Evolutionary conservation across 2,329 filamentous ascomycete species (phyloP), one percentile per base, ranked within the genome.

Genomic region (Ophiostoma piceae): DNA sequence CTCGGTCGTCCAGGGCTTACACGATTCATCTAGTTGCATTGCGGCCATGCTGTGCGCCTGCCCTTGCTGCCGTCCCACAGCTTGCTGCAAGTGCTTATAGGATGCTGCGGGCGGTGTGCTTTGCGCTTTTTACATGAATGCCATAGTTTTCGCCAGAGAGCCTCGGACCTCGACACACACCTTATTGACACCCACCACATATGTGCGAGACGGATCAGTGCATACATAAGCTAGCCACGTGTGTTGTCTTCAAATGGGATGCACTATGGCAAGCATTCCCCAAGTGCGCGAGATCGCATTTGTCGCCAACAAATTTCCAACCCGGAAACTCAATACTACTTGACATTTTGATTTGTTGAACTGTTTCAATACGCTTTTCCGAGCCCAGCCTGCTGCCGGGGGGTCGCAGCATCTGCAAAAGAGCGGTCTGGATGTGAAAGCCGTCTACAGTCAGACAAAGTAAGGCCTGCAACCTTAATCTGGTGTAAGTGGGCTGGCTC

Each of bases 81-180:
- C 60, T 32, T 68, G 69, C 66, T 66, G 66, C 69, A 66, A 66
- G 66, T 68, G 51, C 51, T 57, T 8, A 57, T 22, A 22, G 16
- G 51, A 12, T 57, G 19, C 2, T 54, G 66, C 41, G 39, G 54
- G 51, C 26, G 35, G 11, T 37, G 26, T 32, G n/a, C 22, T 32
- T 43, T 67, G 35, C 37, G 14, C 41, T 35, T 26, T 29, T 62
- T 62, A 16, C 12, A 32, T 19, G 11, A 16, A 62, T 32, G 57
- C 9, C 51, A 57, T 57, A n/a, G 22, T 57, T 57, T 8, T 14
- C 9, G 22, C 51, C 51, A 14, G 3, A 29, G 22, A 57, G 51
- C 16, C 19, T 47, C 43, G 19, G 4, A 16, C 19, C 19, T 47
- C 16, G 16, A 47, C 19, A 19, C 41, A 47, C 43, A 47, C 43